These are phyloP conservation scores for Citeromyces siamensis DNA, from an alignment of 1,139 yeast species.

Conservation along the genomic window DNA sequence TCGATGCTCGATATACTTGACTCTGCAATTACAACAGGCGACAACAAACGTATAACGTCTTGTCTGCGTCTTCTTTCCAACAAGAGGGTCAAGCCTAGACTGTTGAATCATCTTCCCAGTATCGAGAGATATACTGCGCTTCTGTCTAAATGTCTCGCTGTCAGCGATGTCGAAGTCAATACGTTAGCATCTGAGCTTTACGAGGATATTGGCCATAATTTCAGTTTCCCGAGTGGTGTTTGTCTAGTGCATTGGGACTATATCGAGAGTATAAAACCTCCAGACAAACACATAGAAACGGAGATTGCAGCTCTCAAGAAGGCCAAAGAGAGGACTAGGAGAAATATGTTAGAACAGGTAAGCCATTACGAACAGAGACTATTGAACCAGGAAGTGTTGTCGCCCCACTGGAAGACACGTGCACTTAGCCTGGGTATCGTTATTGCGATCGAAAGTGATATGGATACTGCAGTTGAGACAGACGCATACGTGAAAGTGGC, in stretches of 20 bases:
- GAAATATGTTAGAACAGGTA: slow-evolving; percentile 26
- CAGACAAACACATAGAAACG: slow-evolving; percentile 40
- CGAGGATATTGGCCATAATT: slow-evolving; percentile 28
- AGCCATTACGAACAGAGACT: slow-evolving; percentile 31
- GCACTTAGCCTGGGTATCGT: slow-evolving; percentile 43
- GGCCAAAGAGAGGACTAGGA: slow-evolving; percentile 49
- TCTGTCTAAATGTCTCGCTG: slow-evolving; percentile 30
- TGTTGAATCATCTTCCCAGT: slow-evolving; percentile 6
- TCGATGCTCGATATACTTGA: slow-evolving; percentile 37
- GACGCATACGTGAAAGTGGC: slow-evolving; percentile 35
- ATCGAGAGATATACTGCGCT: slow-evolving; percentile 15
- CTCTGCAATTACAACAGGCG: slow-evolving; percentile 38
- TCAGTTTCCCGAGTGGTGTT: slow-evolving; percentile 47
- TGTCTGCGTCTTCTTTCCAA: slow-evolving; percentile 46
- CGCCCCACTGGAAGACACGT: slow-evolving; percentile 62
- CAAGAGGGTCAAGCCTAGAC: slow-evolving; percentile 21
- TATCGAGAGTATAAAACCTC: slow-evolving; percentile 48
- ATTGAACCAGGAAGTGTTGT: slow-evolving; percentile 22
- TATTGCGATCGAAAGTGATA: slow-evolving; percentile 39
- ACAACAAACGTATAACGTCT: slow-evolving; percentile 51
- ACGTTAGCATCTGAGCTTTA: slow-evolving; percentile 38
- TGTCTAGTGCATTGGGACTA: slow-evolving; percentile 37
- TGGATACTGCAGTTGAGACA: slow-evolving; percentile 34
- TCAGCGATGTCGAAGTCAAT: slow-evolving; percentile 46
- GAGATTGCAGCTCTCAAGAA: slow-evolving; percentile 42